Percentiles rank a stretch among this genome's conserved stretches.
These are phyloP conservation scores for Mesotaenium endlicherianum DNA, from an alignment of 139 green algal species.

Conservation along the genomic window DNA sequence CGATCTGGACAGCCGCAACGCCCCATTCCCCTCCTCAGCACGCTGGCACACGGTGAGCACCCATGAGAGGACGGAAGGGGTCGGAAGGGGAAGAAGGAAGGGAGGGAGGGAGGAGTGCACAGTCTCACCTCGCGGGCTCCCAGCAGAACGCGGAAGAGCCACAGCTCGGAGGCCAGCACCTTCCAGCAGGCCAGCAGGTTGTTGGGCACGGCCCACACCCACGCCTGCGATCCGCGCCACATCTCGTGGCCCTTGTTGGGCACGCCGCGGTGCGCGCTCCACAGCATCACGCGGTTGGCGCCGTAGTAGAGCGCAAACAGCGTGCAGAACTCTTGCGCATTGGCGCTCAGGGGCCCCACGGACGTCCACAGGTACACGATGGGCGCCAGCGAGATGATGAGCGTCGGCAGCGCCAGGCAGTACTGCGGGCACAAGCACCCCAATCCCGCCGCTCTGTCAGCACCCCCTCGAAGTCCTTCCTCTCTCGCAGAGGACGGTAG, in stretches of 20 bases:
- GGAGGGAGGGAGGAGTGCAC: no score
- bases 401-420: slow-evolving; percentile 14
- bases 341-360: neutral
- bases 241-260: slow-evolving; percentile 13
- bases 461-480: no score
- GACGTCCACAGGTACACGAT: slow-evolving; percentile 28
- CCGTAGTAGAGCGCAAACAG: slow-evolving; percentile 34
- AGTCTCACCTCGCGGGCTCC: neutral
- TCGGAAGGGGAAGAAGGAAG: no score
- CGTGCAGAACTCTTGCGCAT: slow-evolving; percentile 32
- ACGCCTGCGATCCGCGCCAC: slow-evolving; percentile 36
- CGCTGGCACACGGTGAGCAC: neutral
- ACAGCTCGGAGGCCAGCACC: slow-evolving; percentile 8
- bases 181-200: slow-evolving; percentile 40
- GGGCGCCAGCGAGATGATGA: slow-evolving; percentile 9
- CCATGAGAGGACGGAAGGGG: no score
- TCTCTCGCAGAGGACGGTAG: no score
- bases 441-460: neutral
- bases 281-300: slow-evolving; percentile 36
- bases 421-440: neutral
- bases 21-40: neutral
- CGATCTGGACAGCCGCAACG: neutral
- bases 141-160: slow-evolving; percentile 12
- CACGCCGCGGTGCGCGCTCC: slow-evolving; percentile 24
- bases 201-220: slow-evolving; percentile 35